These are phyloP conservation scores for Castanopsis chinensis DNA, from an alignment of 306 rosid genomes.

Conservation along the genomic window DNA sequence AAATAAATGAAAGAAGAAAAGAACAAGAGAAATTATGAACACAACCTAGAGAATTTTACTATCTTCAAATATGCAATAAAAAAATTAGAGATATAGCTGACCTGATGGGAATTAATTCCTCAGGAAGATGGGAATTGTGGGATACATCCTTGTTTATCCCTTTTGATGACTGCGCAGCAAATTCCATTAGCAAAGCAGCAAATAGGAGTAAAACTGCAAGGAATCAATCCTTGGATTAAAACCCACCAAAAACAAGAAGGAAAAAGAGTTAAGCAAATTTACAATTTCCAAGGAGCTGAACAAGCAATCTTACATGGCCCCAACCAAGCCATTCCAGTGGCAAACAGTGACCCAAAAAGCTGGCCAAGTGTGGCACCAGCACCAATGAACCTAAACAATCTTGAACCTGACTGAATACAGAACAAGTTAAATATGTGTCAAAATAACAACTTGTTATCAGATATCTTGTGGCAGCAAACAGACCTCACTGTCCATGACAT, in stretches of 20 bases:
- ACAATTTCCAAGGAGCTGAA: constrained; percentile 11
- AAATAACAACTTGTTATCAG: constrained; percentile 14
- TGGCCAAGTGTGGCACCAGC: constrained; percentile 99
- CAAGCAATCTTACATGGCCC: constrained; percentile 77
- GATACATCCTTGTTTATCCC: constrained; percentile 61
- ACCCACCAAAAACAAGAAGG: background rate
- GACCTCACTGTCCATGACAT: constrained; percentile 90
- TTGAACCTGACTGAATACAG: constrained; percentile 95
- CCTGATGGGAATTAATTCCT: constrained; percentile 76
- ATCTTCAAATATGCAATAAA: background rate
- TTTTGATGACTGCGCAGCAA: constrained; percentile 82
- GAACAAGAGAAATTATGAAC: background rate
- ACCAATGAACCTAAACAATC: constrained; percentile 96
- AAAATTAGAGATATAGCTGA: constrained; percentile 19
- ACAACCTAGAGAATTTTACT: constrained; percentile 4
- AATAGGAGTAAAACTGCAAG: constrained; percentile 68
- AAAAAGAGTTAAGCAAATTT: constrained; percentile 5
- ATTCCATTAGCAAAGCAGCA: constrained; percentile 93
- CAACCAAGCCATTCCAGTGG: constrained; percentile 86
- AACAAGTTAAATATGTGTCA: constrained; percentile 32
- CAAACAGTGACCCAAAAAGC: constrained; percentile 89
- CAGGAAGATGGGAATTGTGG: constrained; percentile 39
- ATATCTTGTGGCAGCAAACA: constrained; percentile 22
- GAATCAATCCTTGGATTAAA: constrained; percentile 12
- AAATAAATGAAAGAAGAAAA: too few relatives aligned